A percentile compares a stretch with the other conserved stretches of the same genome.
Conservation (phyloP, 805 yeast genomes). For the Barnettozyma sucrosica region DNA sequence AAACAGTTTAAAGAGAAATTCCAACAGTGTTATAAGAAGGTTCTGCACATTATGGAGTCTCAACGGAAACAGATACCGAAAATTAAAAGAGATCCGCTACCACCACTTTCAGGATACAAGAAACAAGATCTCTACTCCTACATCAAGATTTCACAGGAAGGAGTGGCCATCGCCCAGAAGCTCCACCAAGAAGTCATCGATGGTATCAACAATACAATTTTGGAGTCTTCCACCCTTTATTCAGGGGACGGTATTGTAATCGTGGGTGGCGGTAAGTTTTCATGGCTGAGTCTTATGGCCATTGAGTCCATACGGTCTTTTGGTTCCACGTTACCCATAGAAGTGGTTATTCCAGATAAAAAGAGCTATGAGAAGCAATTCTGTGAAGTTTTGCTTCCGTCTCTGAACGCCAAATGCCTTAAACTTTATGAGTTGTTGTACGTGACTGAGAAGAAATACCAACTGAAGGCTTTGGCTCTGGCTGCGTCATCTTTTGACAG, state of each 20-base stretch:
- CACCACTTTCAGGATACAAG: no score
- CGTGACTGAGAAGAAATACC: conserved; percentile 44
- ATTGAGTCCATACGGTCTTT: conserved; percentile 50
- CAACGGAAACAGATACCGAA: no score
- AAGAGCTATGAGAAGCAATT: conserved; percentile 67
- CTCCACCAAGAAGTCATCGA: no score
- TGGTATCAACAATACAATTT: no score
- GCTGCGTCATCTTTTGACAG: conserved; percentile 72
- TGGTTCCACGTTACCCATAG: conserved; percentile 71
- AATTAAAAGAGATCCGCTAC: no score
- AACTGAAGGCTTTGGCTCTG: conserved; percentile 66
- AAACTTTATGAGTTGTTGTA: conserved; percentile 39
- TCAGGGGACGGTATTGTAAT: conserved; percentile 58
- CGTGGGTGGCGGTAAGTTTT: conserved; percentile 71
- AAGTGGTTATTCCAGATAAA: conserved; percentile 67
- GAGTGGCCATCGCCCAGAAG: no score
- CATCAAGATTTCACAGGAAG: no score
- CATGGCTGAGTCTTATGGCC: conserved; percentile 54
- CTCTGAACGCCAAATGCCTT: conserved; percentile 59
- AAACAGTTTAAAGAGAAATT: not conserved
- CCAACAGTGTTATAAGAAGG: not conserved
- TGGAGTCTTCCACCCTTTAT: no score
- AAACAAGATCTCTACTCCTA: no score
- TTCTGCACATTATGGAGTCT: not conserved
- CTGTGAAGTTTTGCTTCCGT: conserved; percentile 61